Base-by-base conservation (phyloP, 495 filamentous ascomycete species). In the Thozetella sp. region DNA sequence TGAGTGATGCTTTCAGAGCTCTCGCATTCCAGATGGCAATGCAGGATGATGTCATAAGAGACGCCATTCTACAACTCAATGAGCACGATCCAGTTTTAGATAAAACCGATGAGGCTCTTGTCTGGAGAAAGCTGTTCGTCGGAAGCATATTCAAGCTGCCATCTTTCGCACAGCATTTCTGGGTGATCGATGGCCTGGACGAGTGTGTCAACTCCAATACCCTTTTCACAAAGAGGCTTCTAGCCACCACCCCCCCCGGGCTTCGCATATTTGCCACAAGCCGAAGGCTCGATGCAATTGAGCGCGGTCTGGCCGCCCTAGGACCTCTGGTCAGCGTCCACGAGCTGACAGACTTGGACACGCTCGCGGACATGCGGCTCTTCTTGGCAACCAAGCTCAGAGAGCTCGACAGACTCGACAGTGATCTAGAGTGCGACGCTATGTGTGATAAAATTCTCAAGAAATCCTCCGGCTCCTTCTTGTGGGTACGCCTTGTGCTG, bases 401-500 rank as follows among this genome's bases (percentile, higher is more conserved):
- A 11, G 62, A 70, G 22, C 51, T 72, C 1, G 54, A 45, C 1
- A 53, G 53, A 13, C 60, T 60, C 0, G 65, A 72, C 43, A 55
- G 22, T 19, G 48, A 45, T 4, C 55, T 55, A 17, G 55, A 59
- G 17, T 48, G 60, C 4, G 51, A 66, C 10, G 25, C 30, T 2
- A 66, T 75, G 60, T 68, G 63, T 37, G 65, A 67, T 1, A 67
- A 64, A 25, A 70, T 76, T n/a, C 30, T 76, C 1, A 19, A n/a
- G 0, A 73, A 70, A 13, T 68, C 74, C 0, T 57, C 55, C 0
- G 74, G 74, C 2, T 73, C 64, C 0, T 76, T 75, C 22, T 58
- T 76, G 19, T 76, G 74, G 74, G 43, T 54, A 0, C 61, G 64
- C 2, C 67, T 76, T 3, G 69, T 75, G 2, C 50, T 73, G 1